Evolutionary conservation across 2,329 filamentous ascomycete species (phyloP).

Genomic region (Fusarium sp.): DNA sequence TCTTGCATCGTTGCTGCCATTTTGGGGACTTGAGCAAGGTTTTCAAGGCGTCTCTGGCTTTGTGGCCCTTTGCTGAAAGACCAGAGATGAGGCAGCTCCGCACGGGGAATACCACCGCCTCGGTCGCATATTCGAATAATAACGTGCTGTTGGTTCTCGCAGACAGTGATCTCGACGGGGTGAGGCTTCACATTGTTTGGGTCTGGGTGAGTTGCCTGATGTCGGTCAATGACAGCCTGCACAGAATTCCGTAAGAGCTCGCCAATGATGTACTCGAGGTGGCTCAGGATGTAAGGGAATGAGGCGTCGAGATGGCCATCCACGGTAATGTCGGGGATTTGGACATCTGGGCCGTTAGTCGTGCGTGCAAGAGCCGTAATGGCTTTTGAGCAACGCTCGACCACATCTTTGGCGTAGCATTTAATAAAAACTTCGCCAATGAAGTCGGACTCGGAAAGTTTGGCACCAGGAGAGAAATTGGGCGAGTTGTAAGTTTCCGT

Average conservation of each 20-base stretch:
- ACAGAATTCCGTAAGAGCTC: constrained; percentile 96
- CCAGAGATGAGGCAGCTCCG: constrained; percentile 91
- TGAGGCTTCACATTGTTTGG: constrained; percentile 64
- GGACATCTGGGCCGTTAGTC: constrained; percentile 77
- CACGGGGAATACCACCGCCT: constrained; percentile 88
- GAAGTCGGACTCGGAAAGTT: constrained; percentile 80
- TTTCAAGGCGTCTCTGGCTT: constrained; percentile 80
- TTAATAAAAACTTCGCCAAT: constrained; percentile 96
- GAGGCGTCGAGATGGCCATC: constrained; percentile 88
- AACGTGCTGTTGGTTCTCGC: constrained; percentile 92
- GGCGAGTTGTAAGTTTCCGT: constrained; percentile 94
- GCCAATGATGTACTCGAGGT: constrained; percentile 96
- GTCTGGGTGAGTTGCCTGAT: constrained; percentile 56
- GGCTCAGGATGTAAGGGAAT: constrained; percentile 95
- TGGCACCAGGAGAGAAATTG: constrained; percentile 87
- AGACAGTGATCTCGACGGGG: constrained; percentile 93
- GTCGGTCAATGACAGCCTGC: constrained; percentile 87
- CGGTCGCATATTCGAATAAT: constrained; percentile 97
- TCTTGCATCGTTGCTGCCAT: constrained; percentile 96
- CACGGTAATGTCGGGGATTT: constrained; percentile 84
- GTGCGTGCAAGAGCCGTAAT: constrained; percentile 79
- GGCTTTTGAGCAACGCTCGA: constrained; percentile 83
- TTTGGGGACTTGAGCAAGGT: constrained; percentile 86
- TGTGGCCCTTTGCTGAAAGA: constrained; percentile 95
- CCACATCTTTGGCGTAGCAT: constrained; percentile 90